Conservation (phyloP, 371 early-diverging fungal genomes). For the Mucor piriformis region DNA sequence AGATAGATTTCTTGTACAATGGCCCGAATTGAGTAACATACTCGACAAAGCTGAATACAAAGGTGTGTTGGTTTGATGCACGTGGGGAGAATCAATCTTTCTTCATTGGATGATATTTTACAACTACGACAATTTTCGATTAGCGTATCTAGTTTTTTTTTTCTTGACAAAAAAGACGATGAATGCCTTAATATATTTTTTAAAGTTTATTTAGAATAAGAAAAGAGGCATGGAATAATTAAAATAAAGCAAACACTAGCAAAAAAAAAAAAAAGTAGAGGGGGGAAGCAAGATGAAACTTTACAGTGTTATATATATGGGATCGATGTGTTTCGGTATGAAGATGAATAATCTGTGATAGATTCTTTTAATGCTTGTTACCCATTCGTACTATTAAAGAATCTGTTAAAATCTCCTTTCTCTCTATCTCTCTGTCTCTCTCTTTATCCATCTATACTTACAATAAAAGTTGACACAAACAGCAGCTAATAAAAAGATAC, state of each 20-base stretch:
- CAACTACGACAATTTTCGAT: neutral
- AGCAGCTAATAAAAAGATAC: slow-evolving; percentile 75
- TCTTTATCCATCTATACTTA: no score
- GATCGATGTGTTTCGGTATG: slow-evolving; percentile 1
- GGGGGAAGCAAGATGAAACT: neutral
- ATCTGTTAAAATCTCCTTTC: no score
- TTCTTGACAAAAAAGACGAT: neutral
- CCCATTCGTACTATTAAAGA: slow-evolving; percentile 27
- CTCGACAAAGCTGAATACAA: slow-evolving; percentile 72
- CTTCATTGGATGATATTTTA: slow-evolving; percentile 9
- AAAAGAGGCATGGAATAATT: neutral
- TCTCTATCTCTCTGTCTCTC: no score
- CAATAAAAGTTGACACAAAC: slow-evolving; percentile 81
- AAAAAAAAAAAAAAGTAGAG: neutral
- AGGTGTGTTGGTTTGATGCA: slow-evolving; percentile 71
- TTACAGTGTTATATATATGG: neutral
- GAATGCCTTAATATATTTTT: no score
- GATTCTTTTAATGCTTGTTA: slow-evolving; percentile 20
- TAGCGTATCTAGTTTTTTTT: slow-evolving; percentile 3
- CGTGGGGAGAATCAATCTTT: slow-evolving; percentile 10
- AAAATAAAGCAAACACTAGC: neutral
- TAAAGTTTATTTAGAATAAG: neutral
- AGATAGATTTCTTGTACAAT: slow-evolving; percentile 91
- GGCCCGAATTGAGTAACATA: slow-evolving; percentile 66
- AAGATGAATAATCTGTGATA: neutral